Evolutionary conservation across 192 early-diverging fungal species (phyloP).

Genomic region (Rhizoclosmatium sp.): DNA sequence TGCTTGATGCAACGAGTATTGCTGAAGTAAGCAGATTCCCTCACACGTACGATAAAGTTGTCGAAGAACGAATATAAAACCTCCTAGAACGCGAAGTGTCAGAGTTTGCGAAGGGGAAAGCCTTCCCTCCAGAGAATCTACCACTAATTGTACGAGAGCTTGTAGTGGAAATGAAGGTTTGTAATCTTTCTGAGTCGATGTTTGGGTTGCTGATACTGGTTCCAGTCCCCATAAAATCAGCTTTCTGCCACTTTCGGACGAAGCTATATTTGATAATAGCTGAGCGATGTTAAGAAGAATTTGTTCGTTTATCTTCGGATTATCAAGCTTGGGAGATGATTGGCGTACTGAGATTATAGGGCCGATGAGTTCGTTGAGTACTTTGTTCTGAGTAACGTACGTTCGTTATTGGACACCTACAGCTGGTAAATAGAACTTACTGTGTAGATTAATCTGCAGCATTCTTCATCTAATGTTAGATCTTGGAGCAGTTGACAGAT

Average conservation of each 20-base stretch:
- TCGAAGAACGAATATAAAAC: constrained; percentile 56
- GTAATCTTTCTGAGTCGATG: background rate
- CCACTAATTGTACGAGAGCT: constrained; percentile 41
- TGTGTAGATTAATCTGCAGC: constrained; percentile 38
- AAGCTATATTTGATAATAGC: constrained; percentile 50
- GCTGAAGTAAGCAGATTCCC: constrained; percentile 47
- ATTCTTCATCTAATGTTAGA: constrained; percentile 38
- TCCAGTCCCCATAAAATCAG: constrained; percentile 31
- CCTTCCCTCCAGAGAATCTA: constrained; percentile 9
- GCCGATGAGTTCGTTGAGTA: constrained; percentile 45
- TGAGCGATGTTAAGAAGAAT: constrained; percentile 50
- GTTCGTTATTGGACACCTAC: background rate
- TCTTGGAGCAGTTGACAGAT: constrained; percentile 38
- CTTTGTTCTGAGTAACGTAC: constrained; percentile 32
- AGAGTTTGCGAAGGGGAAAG: background rate
- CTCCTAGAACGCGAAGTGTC: constrained; percentile 39
- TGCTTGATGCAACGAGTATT: constrained; percentile 42
- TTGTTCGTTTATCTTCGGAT: constrained; percentile 14
- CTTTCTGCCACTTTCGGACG: constrained; percentile 45
- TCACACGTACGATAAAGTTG: constrained; percentile 60
- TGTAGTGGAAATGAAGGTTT: constrained; percentile 2
- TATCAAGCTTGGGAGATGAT: no score
- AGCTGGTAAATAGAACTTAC: constrained; percentile 22
- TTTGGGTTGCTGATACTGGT: constrained; percentile 24
- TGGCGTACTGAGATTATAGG: constrained; percentile 4